Evolutionary conservation across 176 grass and related monocot species (phyloP).

Genomic region (Elaeis guineensis): DNA sequence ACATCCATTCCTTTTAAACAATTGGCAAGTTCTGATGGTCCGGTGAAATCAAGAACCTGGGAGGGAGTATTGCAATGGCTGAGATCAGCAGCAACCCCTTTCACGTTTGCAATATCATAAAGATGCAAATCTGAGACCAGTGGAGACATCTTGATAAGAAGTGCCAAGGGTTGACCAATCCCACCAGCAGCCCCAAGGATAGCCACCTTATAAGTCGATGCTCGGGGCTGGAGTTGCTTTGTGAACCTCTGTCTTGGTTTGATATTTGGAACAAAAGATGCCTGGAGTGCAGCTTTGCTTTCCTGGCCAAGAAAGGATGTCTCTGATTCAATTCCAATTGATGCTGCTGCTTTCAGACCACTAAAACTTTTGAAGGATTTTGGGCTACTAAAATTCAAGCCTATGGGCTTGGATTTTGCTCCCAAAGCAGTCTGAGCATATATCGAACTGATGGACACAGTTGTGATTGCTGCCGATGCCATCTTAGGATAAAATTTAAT

Average conservation of each 20-base stretch:
- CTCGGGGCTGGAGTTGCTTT: constrained; percentile 36
- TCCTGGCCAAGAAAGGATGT: constrained; percentile 21
- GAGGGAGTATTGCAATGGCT: constrained; percentile 89
- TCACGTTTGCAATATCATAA: constrained; percentile 89
- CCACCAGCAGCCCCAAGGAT: constrained; percentile 72
- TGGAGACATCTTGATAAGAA: constrained; percentile 86
- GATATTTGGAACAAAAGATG: constrained; percentile 27
- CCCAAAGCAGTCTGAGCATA: constrained; percentile 27
- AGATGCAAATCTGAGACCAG: constrained; percentile 54
- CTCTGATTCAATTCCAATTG: constrained; percentile 11
- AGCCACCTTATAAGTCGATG: constrained; percentile 61
- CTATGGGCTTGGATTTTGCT: constrained; percentile 17
- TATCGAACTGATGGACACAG: constrained; percentile 23
- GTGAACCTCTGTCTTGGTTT: constrained; percentile 37
- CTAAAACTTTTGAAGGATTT: constrained; percentile 20
- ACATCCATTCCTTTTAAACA: constrained; percentile 75
- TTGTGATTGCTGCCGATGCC: background rate
- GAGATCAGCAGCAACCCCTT: constrained; percentile 79
- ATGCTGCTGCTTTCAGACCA: constrained; percentile 27
- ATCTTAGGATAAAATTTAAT: too few relatives aligned
- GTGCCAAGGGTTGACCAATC: constrained; percentile 64
- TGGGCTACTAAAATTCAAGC: constrained; percentile 4
- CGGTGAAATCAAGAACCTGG: constrained; percentile 59
- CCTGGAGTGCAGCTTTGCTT: constrained; percentile 19
- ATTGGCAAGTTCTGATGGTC: constrained; percentile 38